Evolutionary conservation across 441 rosid genomes (phyloP).

Genomic region (Eruca vesicaria): DNA sequence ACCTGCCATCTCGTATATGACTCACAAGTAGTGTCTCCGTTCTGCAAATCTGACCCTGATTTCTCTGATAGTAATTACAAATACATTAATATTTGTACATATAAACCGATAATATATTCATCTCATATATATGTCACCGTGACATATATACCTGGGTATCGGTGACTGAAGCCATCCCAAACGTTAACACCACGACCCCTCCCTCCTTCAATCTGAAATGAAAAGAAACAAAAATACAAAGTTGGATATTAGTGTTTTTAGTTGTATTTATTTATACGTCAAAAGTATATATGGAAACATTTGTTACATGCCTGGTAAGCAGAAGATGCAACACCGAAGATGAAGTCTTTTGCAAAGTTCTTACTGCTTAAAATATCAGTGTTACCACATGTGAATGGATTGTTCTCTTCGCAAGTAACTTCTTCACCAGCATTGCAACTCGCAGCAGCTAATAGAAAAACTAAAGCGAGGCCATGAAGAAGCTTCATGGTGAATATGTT

Average conservation of each 20-base stretch:
- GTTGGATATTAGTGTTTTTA: neutral
- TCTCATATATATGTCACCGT: neutral
- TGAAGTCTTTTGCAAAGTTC: neutral
- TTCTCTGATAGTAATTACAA: conserved; percentile 20
- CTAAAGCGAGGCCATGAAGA: too few relatives aligned
- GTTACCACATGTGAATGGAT: conserved; percentile 9
- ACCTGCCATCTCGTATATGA: too few relatives aligned
- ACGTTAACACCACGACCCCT: conserved; percentile 17
- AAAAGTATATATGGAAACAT: too few relatives aligned
- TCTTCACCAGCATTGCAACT: neutral
- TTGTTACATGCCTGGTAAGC: conserved; percentile 32
- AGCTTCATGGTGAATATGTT: too few relatives aligned
- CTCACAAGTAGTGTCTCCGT: conserved; percentile 29
- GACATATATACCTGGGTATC: conserved; percentile 6
- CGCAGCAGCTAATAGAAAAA: too few relatives aligned
- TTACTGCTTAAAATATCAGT: neutral
- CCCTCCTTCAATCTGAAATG: conserved; percentile 29
- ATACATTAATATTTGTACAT: too few relatives aligned
- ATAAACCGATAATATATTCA: neutral
- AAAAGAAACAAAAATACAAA: neutral
- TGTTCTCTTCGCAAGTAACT: neutral
- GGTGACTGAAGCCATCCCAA: conserved; percentile 35
- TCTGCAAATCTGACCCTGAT: conserved; percentile 13
- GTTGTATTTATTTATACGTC: too few relatives aligned
- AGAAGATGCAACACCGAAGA: too few relatives aligned